These are phyloP conservation scores for Nicotiana tomentosiformis DNA, from an alignment of 257 asterid species.

Conservation along the genomic window DNA sequence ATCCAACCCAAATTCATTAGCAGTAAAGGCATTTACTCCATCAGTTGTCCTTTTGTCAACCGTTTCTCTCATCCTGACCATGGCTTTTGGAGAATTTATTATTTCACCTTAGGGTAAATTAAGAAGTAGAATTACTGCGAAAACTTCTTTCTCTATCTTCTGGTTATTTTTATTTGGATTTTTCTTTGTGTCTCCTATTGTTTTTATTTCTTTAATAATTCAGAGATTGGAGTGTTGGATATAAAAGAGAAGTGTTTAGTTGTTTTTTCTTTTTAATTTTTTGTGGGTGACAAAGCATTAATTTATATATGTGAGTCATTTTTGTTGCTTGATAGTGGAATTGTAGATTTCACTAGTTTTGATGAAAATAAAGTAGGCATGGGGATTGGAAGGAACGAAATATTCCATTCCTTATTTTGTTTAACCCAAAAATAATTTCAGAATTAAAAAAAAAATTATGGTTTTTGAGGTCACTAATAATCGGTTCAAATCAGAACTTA, in stretches of 20 bases:
- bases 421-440: no score
- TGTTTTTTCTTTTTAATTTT: neutral
- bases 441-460: no score
- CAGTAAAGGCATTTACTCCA: constrained; percentile 28
- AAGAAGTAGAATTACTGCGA: neutral
- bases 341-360: neutral
- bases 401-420: no score
- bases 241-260: neutral
- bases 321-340: neutral
- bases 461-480: no score
- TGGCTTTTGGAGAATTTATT: constrained; percentile 20
- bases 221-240: neutral
- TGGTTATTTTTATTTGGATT: neutral
- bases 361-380: neutral
- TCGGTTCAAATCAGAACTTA: no score
- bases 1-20: constrained; percentile 22
- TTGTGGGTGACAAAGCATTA: neutral
- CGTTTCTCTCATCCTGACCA: constrained; percentile 22
- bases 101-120: constrained; percentile 12
- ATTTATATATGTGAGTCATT: neutral
- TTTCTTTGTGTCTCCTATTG: neutral
- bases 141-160: neutral
- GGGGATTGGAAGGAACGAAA: neutral
- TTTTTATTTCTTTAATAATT: neutral
- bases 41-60: constrained; percentile 23